Conservation (phyloP, 192 early-diverging fungal genomes). For the Rhizoclosmatium sp. region DNA sequence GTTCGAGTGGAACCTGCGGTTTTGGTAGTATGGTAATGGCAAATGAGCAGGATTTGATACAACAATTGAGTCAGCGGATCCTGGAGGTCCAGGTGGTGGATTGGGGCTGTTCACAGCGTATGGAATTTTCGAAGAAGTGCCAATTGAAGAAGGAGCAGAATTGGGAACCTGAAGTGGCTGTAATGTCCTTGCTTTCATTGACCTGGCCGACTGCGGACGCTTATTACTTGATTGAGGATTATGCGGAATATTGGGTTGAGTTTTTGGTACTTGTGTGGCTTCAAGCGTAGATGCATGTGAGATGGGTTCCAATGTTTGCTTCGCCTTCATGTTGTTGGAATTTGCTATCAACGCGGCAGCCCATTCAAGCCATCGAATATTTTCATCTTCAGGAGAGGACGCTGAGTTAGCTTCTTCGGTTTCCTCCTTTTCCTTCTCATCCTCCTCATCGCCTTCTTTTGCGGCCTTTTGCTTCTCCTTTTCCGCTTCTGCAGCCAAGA, state of each 20-base stretch:
- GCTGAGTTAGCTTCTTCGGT: background rate
- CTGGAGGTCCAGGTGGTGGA: conserved; percentile 31
- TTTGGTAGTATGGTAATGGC: conserved; percentile 15
- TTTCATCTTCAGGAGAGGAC: background rate
- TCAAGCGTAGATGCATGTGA: background rate
- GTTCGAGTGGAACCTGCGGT: conserved; percentile 31
- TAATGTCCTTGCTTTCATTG: conserved; percentile 4
- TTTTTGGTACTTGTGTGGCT: background rate
- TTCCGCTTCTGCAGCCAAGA: conserved; percentile 1
- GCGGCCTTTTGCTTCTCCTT: background rate
- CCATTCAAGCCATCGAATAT: conserved; percentile 14
- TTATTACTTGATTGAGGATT: background rate
- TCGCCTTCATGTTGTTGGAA: background rate
- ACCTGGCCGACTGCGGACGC: background rate
- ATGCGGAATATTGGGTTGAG: background rate
- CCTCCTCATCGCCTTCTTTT: background rate
- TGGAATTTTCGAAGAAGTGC: conserved; percentile 2
- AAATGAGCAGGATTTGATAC: conserved; percentile 28
- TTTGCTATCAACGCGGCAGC: conserved; percentile 15
- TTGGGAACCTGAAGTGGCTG: conserved; percentile 4
- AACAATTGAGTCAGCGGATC: conserved; percentile 8
- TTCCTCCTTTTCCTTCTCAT: background rate
- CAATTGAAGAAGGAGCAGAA: background rate
- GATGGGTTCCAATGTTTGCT: background rate
- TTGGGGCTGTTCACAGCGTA: conserved; percentile 16